phyloP scores from a whole-genome alignment of 805 yeast species.

The Zygoascus biomembranicola region DNA sequence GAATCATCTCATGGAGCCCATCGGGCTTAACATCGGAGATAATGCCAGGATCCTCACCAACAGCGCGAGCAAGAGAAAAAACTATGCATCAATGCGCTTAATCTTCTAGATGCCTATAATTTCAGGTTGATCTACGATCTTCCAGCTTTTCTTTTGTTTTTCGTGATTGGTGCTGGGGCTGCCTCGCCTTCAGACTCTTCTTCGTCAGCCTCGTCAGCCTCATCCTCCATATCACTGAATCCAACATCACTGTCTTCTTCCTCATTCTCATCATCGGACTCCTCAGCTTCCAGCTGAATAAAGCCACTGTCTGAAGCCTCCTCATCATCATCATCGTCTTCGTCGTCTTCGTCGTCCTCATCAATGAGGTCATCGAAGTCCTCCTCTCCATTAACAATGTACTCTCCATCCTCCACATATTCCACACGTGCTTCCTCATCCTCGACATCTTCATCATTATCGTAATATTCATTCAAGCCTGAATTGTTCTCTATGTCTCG shows the following conservation, averaged over 20 bases:
- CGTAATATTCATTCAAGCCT: slow-evolving; percentile 6
- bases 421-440: slow-evolving; percentile 30
- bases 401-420: slow-evolving; percentile 31
- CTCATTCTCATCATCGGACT: slow-evolving; percentile 25
- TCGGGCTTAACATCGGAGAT: too few relatives aligned
- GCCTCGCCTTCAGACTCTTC: slow-evolving; percentile 15
- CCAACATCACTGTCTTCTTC: slow-evolving; percentile 12
- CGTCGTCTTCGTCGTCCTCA: slow-evolving; percentile 37
- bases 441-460: slow-evolving; percentile 26
- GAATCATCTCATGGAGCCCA: too few relatives aligned
- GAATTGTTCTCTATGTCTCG: slow-evolving; percentile 30
- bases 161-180: background rate
- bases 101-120: too few relatives aligned
- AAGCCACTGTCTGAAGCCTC: slow-evolving; percentile 18
- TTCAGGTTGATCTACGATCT: background rate
- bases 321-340: slow-evolving; percentile 29
- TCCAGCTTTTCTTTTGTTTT: background rate
- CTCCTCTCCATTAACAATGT: slow-evolving; percentile 41
- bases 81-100: too few relatives aligned
- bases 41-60: too few relatives aligned
- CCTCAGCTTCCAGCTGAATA: slow-evolving; percentile 21
- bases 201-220: slow-evolving; percentile 13
- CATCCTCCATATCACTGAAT: slow-evolving; percentile 12
- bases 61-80: too few relatives aligned
- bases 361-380: slow-evolving; percentile 30